Percentiles rank a stretch among this genome's conserved stretches.
phyloP scores from a whole-genome alignment of 2,329 filamentous ascomycete genomes.

The Ophiostoma quercus region DNA sequence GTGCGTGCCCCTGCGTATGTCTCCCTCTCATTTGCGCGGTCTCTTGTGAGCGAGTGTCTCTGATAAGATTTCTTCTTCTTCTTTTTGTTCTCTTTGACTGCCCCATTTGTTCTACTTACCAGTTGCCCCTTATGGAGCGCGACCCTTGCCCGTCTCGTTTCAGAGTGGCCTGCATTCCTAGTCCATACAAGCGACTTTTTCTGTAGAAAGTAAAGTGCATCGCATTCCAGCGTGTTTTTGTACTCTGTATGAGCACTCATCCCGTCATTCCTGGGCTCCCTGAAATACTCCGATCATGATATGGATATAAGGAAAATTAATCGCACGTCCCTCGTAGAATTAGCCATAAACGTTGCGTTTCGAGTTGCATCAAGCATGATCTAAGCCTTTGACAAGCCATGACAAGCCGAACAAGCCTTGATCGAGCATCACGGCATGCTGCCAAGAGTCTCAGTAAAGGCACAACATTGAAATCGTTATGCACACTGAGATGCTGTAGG shows the following conservation, averaged over 20 bases:
- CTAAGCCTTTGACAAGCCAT: background rate
- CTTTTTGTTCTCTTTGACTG: background rate
- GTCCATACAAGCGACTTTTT: background rate
- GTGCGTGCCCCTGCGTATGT: background rate
- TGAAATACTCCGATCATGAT: background rate
- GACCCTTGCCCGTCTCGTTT: slow-evolving; percentile 1
- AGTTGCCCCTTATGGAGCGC: slow-evolving; percentile 5
- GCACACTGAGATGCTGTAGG: too few species aligned
- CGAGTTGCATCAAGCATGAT: background rate
- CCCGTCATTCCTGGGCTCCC: background rate
- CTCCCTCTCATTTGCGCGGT: slow-evolving; percentile 2
- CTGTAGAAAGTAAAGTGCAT: background rate
- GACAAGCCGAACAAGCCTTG: too few species aligned
- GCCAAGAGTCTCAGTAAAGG: background rate
- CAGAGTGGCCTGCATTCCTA: slow-evolving; percentile 8
- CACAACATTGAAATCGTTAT: background rate
- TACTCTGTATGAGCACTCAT: background rate
- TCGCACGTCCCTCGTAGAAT: background rate
- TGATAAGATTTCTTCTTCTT: slow-evolving; percentile 1
- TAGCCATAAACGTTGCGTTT: background rate
- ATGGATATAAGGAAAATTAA: background rate
- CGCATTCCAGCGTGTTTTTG: background rate
- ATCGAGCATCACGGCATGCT: background rate
- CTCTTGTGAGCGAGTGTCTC: background rate
- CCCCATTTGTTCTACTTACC: background rate